Base-by-base conservation (phyloP, 2,329 filamentous ascomycete genomes). In the Aspergillus sp. region DNA sequence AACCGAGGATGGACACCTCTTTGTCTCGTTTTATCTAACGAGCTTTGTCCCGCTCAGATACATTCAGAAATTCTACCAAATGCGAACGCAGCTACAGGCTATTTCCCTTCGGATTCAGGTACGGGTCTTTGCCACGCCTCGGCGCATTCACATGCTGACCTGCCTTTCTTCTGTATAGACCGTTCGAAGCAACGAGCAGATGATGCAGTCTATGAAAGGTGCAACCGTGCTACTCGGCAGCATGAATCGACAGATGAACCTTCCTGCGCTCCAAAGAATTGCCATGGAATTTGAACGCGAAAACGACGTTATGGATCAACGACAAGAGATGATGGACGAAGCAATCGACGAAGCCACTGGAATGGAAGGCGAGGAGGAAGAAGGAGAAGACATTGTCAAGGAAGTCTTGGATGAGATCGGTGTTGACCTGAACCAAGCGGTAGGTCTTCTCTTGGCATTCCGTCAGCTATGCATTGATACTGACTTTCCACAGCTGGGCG, bases 151-250 rank as follows among this genome's bases (percentile, higher is more conserved):
- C 24, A 26, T 50, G 16, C 46, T 29, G 18, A 49, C 22, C n/a
- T 49, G 24, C 20, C n/a, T 18, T 7, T 29, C 46, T 45, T 20
- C 29, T 12, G 31, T 57, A 18, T 70, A 96, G 91, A 99, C 95
- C 53, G 94, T 98, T 65, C 88, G 95, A 65, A 97, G 93, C 67
- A 99, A 99, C 77, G 95, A 99, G 77, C 94, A 98, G 78, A 99
- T 99, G 95, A 97, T 97, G 93, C 92, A 96, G 77, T 95, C 93
- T 9, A 98, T 99, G 95, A 99, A 97, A 78, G 95, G 95, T 36
- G 95, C 95, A 4, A 98, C 95, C 1, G 88, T 89, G 77, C 88
- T 96, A 2, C 82, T 99, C 7, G 92, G 93, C 56, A 96, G 90
- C 80, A 99, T 99, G 95, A 99, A 99, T 77, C 86, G 90, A 65